These are phyloP conservation scores for Pulveroboletus sp. DNA, from an alignment of 768 basidiomycete species.

Conservation along the genomic window DNA sequence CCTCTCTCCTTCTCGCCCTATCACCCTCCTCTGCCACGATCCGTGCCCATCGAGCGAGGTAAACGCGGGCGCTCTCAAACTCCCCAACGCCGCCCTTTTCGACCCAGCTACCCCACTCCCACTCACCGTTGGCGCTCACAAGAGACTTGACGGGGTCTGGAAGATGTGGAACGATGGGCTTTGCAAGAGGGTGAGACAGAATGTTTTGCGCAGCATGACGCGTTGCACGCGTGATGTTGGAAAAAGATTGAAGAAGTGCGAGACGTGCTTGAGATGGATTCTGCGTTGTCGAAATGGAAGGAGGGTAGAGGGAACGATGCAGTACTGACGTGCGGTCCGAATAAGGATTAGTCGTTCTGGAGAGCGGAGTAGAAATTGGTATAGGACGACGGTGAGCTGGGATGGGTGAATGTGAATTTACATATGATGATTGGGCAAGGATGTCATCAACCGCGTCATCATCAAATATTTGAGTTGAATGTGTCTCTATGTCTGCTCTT, in stretches of 20 bases:
- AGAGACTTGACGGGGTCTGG: conserved; percentile 91
- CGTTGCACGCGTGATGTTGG: conserved; percentile 89
- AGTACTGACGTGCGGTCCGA: conserved; percentile 69
- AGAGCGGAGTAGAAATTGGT: conserved; percentile 46
- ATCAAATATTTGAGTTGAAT: conserved; percentile 77
- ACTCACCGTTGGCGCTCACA: conserved; percentile 85
- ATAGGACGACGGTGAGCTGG: conserved; percentile 78
- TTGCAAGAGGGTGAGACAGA: conserved; percentile 90
- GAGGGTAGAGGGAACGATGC: conserved; percentile 65
- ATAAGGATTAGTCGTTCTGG: conserved; percentile 45
- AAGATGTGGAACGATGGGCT: conserved; percentile 92
- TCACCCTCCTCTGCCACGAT: conserved; percentile 99
- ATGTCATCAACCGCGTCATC: conserved; percentile 89
- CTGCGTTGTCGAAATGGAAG: conserved; percentile 47
- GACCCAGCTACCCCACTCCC: conserved; percentile 92
- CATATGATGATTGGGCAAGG: conserved; percentile 70
- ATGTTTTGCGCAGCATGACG: conserved; percentile 93
- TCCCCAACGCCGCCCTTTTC: conserved; percentile 92
- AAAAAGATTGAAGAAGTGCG: conserved; percentile 89
- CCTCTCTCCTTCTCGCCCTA: conserved; percentile 75
- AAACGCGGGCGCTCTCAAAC: conserved; percentile 94
- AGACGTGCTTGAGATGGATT: conserved; percentile 66
- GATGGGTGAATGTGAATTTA: conserved; percentile 74
- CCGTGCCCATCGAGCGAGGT: conserved; percentile 94
- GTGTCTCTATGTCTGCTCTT: conserved; percentile 85